Evolutionary conservation across 345 rosid species (phyloP), one percentile per base, ranked within the genome.

Genomic region (Adansonia digitata): DNA sequence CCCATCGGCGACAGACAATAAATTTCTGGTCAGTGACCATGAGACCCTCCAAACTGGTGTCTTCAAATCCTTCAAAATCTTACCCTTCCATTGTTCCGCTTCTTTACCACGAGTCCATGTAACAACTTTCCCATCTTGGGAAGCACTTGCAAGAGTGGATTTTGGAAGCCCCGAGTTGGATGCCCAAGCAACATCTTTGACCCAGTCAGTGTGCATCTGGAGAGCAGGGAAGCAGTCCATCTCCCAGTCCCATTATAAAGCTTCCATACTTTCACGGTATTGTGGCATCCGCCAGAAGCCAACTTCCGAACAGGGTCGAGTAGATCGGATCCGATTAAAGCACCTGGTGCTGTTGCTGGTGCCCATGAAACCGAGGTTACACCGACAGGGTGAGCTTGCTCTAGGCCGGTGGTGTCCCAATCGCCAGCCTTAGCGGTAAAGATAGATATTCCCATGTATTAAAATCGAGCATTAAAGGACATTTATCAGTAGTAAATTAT

Each of bases 321-420:
- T 52, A 75, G 75, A 55, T 85, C 87, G 1, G 85, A 81, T 77
- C 87, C 87, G 39, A 86, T 87, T 5, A 88, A 81, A 35, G 92
- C 76, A 4, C 88, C 92, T 45, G 89, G 87, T 59, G 86, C 86
- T 51, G 82, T 81, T 15, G 89, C 78, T 2, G 92, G 89, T 51
- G 92, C 92, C 92, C 92, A 88, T 35, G 92, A 84, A 37, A 88
- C 92, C 2, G 89, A 81, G 55, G 88, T 86, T 42, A 88, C 92
- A 37, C 92, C 92, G 52, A 84, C 89, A 5, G 89, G 92, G 77
- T 88, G 92, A 27, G 92, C 92, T 83, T 84, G 84, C 48, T 86
- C 87, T 46, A 88, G 86, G 85, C 68, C 86, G 2, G 84, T 59
- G 4, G 87, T 79, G 77, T 86, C 92, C 92, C 89, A 88, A 61